These are phyloP conservation scores for Calycina herbarum DNA, from an alignment of 2,329 filamentous ascomycete genomes.

Conservation along the genomic window DNA sequence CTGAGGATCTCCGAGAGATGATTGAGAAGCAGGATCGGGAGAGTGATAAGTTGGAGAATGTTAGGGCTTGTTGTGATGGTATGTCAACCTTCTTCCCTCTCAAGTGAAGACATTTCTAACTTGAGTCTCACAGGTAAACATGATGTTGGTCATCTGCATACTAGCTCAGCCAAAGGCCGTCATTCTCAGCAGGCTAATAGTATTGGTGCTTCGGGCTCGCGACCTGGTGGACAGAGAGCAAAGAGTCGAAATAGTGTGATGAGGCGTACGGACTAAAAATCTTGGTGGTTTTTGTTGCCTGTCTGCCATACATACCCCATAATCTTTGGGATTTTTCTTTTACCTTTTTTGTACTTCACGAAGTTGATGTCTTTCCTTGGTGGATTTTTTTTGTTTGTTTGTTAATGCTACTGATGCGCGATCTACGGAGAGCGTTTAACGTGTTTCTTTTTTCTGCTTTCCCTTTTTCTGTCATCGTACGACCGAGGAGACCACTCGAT, in stretches of 20 bases:
- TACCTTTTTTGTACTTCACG: neutral
- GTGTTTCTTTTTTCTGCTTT: neutral
- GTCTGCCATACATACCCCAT: constrained; percentile 7
- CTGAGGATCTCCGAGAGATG: constrained; percentile 77
- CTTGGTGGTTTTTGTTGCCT: neutral
- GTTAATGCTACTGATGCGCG: neutral
- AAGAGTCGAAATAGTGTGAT: constrained; percentile 15
- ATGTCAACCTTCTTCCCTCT: constrained; percentile 43
- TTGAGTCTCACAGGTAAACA: constrained; percentile 62
- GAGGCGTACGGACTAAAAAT: constrained; percentile 15
- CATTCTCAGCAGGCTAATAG: constrained; percentile 26
- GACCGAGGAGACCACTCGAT: neutral
- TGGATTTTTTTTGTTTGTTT: neutral
- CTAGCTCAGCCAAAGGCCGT: constrained; percentile 48
- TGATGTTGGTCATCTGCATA: constrained; percentile 64
- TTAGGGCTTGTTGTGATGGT: constrained; percentile 97
- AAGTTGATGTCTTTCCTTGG: constrained; percentile 17
- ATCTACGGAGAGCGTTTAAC: constrained; percentile 9
- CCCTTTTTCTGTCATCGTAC: neutral
- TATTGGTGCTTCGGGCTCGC: constrained; percentile 24
- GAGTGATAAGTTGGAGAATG: constrained; percentile 83
- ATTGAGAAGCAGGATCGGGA: constrained; percentile 78
- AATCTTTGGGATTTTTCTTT: constrained; percentile 6
- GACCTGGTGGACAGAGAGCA: constrained; percentile 13
- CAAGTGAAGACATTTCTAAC: constrained; percentile 11